phyloP scores from a whole-genome alignment of 805 yeast species.

The Sporopachydermia quercuum region DNA sequence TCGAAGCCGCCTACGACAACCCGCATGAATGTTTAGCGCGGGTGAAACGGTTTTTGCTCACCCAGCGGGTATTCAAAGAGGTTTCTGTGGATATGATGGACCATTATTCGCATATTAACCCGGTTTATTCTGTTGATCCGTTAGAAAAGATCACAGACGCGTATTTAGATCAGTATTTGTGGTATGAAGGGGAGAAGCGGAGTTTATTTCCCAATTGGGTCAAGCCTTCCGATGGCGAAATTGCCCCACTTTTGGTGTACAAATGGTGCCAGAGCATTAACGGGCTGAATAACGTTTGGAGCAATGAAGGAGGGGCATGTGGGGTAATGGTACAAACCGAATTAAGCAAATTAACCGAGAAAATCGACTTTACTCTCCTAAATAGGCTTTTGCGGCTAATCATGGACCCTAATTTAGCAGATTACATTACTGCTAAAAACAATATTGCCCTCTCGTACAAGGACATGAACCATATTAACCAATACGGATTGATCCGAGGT shows the following conservation, averaged over 20 bases:
- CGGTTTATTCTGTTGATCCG: conserved; percentile 82
- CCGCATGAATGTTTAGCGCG: conserved; percentile 88
- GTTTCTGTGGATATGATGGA: conserved; percentile 84
- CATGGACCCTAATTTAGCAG: conserved; percentile 85
- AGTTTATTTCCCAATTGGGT: conserved; percentile 90
- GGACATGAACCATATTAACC: conserved; percentile 90
- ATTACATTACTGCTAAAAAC: conserved; percentile 84
- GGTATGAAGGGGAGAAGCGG: conserved; percentile 89
- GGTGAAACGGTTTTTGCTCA: conserved; percentile 64
- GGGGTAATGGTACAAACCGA: conserved; percentile 75
- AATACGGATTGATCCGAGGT: conserved; percentile 78
- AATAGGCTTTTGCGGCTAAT: conserved; percentile 69
- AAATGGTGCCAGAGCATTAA: conserved; percentile 92
- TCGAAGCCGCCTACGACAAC: conserved; percentile 92
- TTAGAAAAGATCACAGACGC: conserved; percentile 94
- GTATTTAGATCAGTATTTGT: conserved; percentile 82
- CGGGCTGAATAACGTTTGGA: conserved; percentile 70
- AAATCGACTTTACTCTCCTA: conserved; percentile 74
- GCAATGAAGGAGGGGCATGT: conserved; percentile 53
- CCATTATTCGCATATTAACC: conserved; percentile 66
- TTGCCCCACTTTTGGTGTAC: conserved; percentile 81
- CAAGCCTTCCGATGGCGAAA: conserved; percentile 87
- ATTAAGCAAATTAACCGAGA: conserved; percentile 60
- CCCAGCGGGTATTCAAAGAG: conserved; percentile 88
- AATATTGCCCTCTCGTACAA: conserved; percentile 72